Evolutionary conservation across 192 early-diverging fungal genomes (phyloP).

Genomic region (Dispira parvispora): DNA sequence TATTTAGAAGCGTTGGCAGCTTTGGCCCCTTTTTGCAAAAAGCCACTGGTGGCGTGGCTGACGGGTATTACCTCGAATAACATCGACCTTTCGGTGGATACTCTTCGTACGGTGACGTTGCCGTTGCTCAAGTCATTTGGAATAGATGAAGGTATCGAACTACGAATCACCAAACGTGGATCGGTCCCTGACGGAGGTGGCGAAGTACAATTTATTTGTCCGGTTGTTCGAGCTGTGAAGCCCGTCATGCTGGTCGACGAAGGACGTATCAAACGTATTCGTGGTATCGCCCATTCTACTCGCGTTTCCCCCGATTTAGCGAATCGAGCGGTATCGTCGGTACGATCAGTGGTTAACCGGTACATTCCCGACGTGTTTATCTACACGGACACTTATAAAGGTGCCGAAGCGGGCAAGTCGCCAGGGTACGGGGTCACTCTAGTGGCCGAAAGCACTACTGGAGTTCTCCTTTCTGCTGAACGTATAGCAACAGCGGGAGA

Average conservation of each 20-base stretch:
- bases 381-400: conserved; percentile 94
- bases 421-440: conserved; percentile 86
- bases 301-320: conserved; percentile 88
- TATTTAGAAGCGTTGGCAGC: conserved; percentile 84
- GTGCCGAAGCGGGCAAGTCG: conserved; percentile 79
- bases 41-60: conserved; percentile 62
- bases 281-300: conserved; percentile 86
- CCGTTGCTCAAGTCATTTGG: conserved; percentile 76
- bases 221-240: conserved; percentile 56
- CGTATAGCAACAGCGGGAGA: conserved; percentile 58
- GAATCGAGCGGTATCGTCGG: conserved; percentile 82
- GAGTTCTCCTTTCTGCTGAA: conserved; percentile 71
- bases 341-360: conserved; percentile 68
- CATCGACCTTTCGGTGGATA: conserved; percentile 80
- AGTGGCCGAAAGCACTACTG: conserved; percentile 83
- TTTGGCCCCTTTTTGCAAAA: conserved; percentile 85
- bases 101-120: conserved; percentile 74
- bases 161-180: conserved; percentile 80
- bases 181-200: conserved; percentile 87
- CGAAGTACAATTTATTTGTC: conserved; percentile 74
- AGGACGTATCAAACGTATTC: conserved; percentile 81
- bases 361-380: conserved; percentile 97
- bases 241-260: conserved; percentile 67
- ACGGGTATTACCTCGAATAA: conserved; percentile 90
- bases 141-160: conserved; percentile 62